These are phyloP conservation scores for Pythium insidiosum DNA, from an alignment of 352 stramenopile species.

Conservation along the genomic window DNA sequence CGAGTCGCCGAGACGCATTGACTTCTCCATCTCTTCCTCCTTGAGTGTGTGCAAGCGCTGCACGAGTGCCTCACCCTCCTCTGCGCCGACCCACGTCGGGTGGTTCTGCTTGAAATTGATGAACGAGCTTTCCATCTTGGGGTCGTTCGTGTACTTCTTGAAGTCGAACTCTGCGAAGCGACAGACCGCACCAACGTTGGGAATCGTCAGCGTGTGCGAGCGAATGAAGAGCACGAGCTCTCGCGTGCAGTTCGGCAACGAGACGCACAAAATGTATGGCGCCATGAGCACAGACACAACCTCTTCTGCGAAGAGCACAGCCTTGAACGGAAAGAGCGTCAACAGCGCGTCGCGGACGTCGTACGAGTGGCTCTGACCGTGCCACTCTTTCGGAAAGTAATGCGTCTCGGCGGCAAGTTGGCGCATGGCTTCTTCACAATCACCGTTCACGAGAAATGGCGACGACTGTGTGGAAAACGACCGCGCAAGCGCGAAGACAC, in stretches of 20 bases:
- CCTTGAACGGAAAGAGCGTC: conserved; percentile 93
- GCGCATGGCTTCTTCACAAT: conserved; percentile 81
- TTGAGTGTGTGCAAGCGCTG: conserved; percentile 59
- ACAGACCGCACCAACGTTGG: conserved; percentile 92
- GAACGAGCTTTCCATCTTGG: conserved; percentile 97
- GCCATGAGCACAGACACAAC: conserved; percentile 91
- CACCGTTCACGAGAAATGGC: conserved; percentile 63
- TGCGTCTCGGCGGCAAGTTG: conserved; percentile 91
- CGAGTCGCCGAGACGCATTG: conserved; percentile 74
- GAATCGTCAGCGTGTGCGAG: conserved; percentile 88
- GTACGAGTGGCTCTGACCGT: conserved; percentile 76
- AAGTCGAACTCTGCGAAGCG: conserved; percentile 96
- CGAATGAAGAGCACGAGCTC: conserved; percentile 93
- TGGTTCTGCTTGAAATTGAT: conserved; percentile 95
- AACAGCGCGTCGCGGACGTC: conserved; percentile 85
- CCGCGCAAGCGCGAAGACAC: conserved; percentile 72
- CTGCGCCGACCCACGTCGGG: conserved; percentile 70
- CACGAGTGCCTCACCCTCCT: conserved; percentile 69
- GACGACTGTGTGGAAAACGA: conserved; percentile 67
- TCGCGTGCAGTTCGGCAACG: conserved; percentile 84
- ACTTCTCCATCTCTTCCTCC: conserved; percentile 83
- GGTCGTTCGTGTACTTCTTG: conserved; percentile 88
- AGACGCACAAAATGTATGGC: conserved; percentile 95
- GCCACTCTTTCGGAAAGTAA: conserved; percentile 95
- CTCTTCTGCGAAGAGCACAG: conserved; percentile 90